Evolutionary conservation across 228 moss, liverwort and hornwort genomes (phyloP), one percentile per base, ranked within the genome.

Genomic region (Sphagnum fallax): DNA sequence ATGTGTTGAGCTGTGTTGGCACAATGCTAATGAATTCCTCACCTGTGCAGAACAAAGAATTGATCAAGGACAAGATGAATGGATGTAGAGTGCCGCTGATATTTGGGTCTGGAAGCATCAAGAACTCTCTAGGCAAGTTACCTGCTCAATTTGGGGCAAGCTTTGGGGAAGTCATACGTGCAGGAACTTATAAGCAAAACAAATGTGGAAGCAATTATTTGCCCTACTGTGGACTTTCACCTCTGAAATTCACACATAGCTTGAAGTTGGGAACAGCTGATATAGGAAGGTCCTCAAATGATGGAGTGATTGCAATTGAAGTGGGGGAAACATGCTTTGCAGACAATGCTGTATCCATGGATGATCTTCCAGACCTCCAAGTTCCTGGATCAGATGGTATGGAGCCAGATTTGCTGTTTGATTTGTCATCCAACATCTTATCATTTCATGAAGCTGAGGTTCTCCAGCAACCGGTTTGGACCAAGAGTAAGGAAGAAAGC

Each of bases 391-490:
- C 75, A 32, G 82, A 88, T 77, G 94, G 88, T 65, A 75, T 81
- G 12, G 91, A 94, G 65, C 79, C 89, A 4, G 79, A 85, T 67
- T 79, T 91, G 32, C 89, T 93, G 50, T 93, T 89, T 75, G 79
- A 87, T 77, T 75, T 93, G 70, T 91, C 93, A 9, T 75, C 84
- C 12, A 87, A 93, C 72, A 87, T 82, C 75, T 89, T 91, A 89
- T 83, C 82, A 15, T 94, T 89, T 62, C 91, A 91, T 70, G 89
- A 94, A 65, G 82, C 94, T 67, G 78, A 82, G 69, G 82, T 94
- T 62, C 75, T 89, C 65, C 81, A 80, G 73, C 82, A 83, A 70
- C 87, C 89, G 74, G 75, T 83, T 13, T 89, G 89, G 87, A 74
- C 77, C 49, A 86, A 84, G 77, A 74, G 68, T 69, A 87, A 89